A percentile compares a stretch with the other conserved stretches of the same genome.
These are phyloP conservation scores for Arachis stenosperma DNA, from an alignment of 306 rosid genomes.

Conservation along the genomic window DNA sequence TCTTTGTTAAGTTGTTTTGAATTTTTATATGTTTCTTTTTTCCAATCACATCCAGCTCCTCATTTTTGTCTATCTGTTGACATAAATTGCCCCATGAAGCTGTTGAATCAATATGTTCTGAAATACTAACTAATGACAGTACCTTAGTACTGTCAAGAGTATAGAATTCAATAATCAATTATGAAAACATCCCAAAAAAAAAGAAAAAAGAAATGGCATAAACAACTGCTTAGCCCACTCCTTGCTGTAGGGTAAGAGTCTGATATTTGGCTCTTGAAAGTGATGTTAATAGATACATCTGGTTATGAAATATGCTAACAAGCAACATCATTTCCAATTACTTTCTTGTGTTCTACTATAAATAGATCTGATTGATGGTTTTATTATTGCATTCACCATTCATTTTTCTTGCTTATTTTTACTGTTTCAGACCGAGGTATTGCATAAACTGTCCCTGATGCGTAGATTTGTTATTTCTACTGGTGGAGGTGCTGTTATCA, in stretches of 20 bases:
- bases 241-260: neutral
- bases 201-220: neutral
- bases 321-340: neutral
- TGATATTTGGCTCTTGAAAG: slow-evolving; percentile 24
- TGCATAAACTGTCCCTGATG: slow-evolving; percentile 70
- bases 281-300: slow-evolving; percentile 21
- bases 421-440: slow-evolving; percentile 70
- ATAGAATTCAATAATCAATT: slow-evolving; percentile 2
- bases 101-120: neutral
- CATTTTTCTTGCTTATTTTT: slow-evolving; percentile 33
- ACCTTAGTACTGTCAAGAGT: too few species aligned
- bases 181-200: neutral
- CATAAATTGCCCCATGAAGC: slow-evolving; percentile 1
- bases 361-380: slow-evolving; percentile 9
- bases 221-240: slow-evolving; percentile 20
- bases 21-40: slow-evolving; percentile 14
- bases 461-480: slow-evolving; percentile 75
- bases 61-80: slow-evolving; percentile 17
- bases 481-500: slow-evolving; percentile 91
- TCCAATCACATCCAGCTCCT: slow-evolving; percentile 10
- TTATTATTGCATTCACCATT: slow-evolving; percentile 24
- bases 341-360: slow-evolving; percentile 11
- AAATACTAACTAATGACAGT: neutral
- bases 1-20: slow-evolving; percentile 26
- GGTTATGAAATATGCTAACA: slow-evolving; percentile 20